These are phyloP conservation scores for Panicum hallii DNA, from an alignment of 202 grass and related monocot species.

Conservation along the genomic window DNA sequence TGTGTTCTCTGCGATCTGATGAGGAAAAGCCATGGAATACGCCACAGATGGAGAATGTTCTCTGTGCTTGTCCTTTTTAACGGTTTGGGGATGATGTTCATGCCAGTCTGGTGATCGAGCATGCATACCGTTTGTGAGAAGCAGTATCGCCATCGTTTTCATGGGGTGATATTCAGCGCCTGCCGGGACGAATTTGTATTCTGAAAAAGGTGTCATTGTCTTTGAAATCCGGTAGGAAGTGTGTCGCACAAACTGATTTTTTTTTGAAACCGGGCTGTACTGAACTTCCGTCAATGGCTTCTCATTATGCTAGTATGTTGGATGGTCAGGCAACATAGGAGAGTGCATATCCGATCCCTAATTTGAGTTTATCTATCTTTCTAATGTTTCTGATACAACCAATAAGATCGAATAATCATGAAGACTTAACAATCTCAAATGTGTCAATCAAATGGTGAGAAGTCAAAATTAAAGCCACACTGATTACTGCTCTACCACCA, in stretches of 20 bases:
- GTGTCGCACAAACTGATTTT: background rate
- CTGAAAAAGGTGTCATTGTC: conserved; percentile 26
- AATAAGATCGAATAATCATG: background rate
- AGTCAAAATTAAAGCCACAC: background rate
- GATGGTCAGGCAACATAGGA: background rate
- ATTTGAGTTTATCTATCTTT: background rate
- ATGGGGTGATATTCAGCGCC: conserved; percentile 8
- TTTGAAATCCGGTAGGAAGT: background rate
- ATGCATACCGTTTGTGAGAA: no score
- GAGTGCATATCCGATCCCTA: background rate
- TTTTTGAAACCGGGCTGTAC: background rate
- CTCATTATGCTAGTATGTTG: background rate
- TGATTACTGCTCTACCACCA: background rate
- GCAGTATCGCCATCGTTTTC: conserved; percentile 24
- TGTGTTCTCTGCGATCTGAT: conserved; percentile 5
- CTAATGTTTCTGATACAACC: background rate
- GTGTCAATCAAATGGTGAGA: background rate
- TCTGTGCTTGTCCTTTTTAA: conserved; percentile 21
- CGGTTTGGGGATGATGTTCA: background rate
- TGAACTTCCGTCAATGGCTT: background rate
- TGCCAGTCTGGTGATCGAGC: background rate
- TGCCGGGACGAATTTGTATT: conserved; percentile 12
- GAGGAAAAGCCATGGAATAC: conserved; percentile 1
- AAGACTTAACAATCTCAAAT: background rate
- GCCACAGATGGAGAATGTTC: conserved; percentile 23